These are phyloP conservation scores for Butyriboletus loyo DNA, from an alignment of 768 basidiomycete species.

Conservation along the genomic window DNA sequence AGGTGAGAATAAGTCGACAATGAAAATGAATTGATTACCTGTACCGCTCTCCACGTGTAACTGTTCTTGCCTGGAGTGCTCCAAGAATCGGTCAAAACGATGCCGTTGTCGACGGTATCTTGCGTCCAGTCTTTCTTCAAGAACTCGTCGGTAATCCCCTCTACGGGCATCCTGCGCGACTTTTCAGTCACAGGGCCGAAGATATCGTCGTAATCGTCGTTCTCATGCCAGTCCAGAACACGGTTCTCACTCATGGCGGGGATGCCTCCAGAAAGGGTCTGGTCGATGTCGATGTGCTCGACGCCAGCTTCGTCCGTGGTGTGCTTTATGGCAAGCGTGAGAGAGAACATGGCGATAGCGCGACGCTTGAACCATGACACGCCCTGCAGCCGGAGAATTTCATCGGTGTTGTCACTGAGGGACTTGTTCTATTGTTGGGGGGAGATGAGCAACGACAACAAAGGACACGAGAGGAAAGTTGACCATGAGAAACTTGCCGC, in stretches of 20 bases:
- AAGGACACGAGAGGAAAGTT: not conserved
- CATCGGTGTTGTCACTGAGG: slow-evolving; percentile 59
- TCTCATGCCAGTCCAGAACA: slow-evolving; percentile 53
- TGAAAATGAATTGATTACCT: slow-evolving; percentile 40
- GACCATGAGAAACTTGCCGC: slow-evolving; percentile 65
- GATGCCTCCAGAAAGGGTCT: slow-evolving; percentile 62
- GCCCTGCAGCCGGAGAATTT: slow-evolving; percentile 67
- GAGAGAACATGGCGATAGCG: slow-evolving; percentile 51
- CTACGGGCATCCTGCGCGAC: slow-evolving; percentile 47
- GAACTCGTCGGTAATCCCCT: slow-evolving; percentile 44
- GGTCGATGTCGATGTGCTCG: slow-evolving; percentile 68
- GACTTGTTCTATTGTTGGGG: slow-evolving; percentile 54
- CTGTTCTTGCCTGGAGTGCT: slow-evolving; percentile 64
- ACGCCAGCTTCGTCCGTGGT: slow-evolving; percentile 54
- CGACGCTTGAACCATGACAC: slow-evolving; percentile 70
- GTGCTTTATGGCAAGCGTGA: slow-evolving; percentile 64
- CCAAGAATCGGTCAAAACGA: slow-evolving; percentile 39
- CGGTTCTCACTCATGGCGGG: slow-evolving; percentile 55
- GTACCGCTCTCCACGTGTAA: slow-evolving; percentile 57
- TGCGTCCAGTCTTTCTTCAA: slow-evolving; percentile 43
- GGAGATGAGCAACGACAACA: slow-evolving; percentile 1
- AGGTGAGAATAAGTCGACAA: not conserved
- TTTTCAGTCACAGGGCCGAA: slow-evolving; percentile 61
- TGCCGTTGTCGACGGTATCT: slow-evolving; percentile 35
- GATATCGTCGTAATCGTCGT: slow-evolving; percentile 51